phyloP scores from a whole-genome alignment of 2,329 filamentous ascomycete species.

The Sporothrix brunneoviolacea region DNA sequence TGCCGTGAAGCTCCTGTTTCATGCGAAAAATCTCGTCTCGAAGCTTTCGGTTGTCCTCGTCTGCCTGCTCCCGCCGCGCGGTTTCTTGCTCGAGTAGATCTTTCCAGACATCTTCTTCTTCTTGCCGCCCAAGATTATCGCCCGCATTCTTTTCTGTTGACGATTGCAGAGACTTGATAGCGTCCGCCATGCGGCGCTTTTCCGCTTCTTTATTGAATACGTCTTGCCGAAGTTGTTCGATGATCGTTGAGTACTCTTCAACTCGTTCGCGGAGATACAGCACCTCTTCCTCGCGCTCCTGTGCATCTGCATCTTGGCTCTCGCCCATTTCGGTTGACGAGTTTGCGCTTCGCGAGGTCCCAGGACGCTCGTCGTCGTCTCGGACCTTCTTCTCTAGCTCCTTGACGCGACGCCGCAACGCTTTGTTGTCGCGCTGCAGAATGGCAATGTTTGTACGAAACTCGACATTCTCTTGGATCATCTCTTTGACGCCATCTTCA shows the following conservation, averaged over 20 bases:
- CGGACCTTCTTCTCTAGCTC: conserved; percentile 78
- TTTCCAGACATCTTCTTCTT: conserved; percentile 82
- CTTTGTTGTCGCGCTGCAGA: conserved; percentile 84
- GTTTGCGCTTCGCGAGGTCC: conserved; percentile 49
- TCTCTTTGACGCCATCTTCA: conserved; percentile 93
- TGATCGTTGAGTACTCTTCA: conserved; percentile 74
- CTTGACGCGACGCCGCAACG: conserved; percentile 70
- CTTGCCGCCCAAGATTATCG: conserved; percentile 45
- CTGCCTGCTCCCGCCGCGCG: conserved; percentile 77
- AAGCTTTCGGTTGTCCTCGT: conserved; percentile 79
- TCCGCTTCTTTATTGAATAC: conserved; percentile 73
- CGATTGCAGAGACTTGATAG: conserved; percentile 57
- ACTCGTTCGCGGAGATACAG: conserved; percentile 77
- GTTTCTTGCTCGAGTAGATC: conserved; percentile 91
- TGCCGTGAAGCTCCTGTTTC: conserved; percentile 50
- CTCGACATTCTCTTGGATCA: conserved; percentile 96
- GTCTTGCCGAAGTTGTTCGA: conserved; percentile 75
- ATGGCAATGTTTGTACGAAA: conserved; percentile 85
- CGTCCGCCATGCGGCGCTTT: conserved; percentile 77
- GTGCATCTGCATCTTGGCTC: conserved; percentile 51
- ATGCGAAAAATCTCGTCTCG: conserved; percentile 77
- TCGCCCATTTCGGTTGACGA: conserved; percentile 52
- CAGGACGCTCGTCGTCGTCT: conserved; percentile 55
- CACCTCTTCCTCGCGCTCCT: conserved; percentile 78
- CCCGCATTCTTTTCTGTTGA: conserved; percentile 44